Percentiles rank a stretch among this genome's conserved stretches.
These are phyloP conservation scores for Scortechinia acanthostroma DNA, from an alignment of 2,329 filamentous ascomycete species.

Conservation along the genomic window DNA sequence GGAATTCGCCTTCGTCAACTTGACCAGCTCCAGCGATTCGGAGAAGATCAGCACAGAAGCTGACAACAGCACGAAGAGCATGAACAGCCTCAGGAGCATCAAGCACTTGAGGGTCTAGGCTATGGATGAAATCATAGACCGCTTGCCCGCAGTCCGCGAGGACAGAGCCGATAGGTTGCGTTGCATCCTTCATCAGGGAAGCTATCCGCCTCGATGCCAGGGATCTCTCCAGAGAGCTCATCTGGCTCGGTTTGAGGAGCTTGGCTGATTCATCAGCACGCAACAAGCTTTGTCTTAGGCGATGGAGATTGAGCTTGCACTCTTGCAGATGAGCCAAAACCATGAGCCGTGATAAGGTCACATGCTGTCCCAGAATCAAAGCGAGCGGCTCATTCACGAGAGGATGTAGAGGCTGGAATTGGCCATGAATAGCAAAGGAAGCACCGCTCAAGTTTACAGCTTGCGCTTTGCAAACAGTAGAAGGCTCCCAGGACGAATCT, in stretches of 20 bases:
- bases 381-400: background rate
- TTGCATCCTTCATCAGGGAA: background rate
- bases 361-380: background rate
- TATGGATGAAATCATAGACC: background rate
- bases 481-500: background rate
- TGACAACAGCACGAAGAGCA: background rate
- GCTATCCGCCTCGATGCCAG: background rate
- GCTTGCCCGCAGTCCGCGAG: background rate
- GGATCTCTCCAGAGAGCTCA: background rate
- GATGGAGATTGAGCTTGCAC: background rate
- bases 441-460: background rate
- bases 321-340: background rate
- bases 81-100: background rate
- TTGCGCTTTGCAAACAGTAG: background rate
- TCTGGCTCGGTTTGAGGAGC: background rate
- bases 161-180: background rate
- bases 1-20: background rate
- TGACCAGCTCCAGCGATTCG: background rate
- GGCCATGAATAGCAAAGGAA: background rate
- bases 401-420: background rate
- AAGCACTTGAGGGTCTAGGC: background rate
- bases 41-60: background rate
- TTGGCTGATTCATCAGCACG: background rate
- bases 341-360: background rate
- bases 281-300: background rate